Conservation (phyloP, 129 eudicot species). For the Chrysanthemum makinoi region DNA sequence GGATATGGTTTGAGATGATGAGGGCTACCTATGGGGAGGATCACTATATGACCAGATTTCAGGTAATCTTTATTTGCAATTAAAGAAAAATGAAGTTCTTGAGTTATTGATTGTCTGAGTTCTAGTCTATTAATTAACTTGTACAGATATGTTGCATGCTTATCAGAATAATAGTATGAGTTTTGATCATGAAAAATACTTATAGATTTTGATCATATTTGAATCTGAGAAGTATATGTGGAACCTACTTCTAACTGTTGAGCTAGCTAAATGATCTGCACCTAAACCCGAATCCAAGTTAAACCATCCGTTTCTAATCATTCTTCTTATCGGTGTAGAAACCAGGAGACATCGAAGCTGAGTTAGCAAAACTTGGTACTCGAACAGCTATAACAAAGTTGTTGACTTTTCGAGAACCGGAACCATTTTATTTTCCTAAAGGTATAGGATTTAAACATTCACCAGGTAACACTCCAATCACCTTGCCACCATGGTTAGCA, state of each 20-base stretch:
- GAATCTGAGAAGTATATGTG: too few species aligned
- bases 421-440: conserved; percentile 38
- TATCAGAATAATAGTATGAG: too few species aligned
- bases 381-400: conserved; percentile 26
- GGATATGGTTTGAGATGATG: conserved; percentile 7
- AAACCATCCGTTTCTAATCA: too few species aligned
- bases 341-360: conserved; percentile 59
- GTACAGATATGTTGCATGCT: too few species aligned
- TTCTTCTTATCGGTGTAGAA: conserved; percentile 25
- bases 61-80: conserved; percentile 24
- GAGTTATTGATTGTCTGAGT: too few species aligned
- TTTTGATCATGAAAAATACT: too few species aligned
- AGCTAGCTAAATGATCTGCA: too few species aligned
- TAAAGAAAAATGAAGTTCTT: too few species aligned
- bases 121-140: too few species aligned
- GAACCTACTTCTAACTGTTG: too few species aligned
- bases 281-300: too few species aligned
- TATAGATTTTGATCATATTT: too few species aligned
- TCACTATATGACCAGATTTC: conserved; percentile 39
- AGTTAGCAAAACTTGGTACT: conserved; percentile 30
- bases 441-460: conserved; percentile 36
- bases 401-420: conserved; percentile 33
- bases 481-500: conserved; percentile 57
- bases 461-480: conserved; percentile 7
- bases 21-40: conserved; percentile 36